A percentile compares a stretch with the other conserved stretches of the same genome.
These are phyloP conservation scores for Clavulina sp. DNA, from an alignment of 768 basidiomycete genomes.

Conservation along the genomic window DNA sequence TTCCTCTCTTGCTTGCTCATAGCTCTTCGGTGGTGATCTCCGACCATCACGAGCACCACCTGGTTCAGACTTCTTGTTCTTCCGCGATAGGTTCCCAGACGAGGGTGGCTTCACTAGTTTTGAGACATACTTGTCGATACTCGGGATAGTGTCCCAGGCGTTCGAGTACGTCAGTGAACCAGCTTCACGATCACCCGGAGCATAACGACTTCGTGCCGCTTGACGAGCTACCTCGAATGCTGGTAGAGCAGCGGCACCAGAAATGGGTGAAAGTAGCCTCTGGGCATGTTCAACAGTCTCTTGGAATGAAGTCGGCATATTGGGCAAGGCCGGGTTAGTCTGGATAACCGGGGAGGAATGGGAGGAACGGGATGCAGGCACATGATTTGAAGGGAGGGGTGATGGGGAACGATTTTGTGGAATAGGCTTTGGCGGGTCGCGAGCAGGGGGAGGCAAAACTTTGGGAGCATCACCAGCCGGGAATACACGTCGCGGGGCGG, in stretches of 20 bases:
- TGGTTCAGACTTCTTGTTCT: neutral
- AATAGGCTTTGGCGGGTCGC: conserved; percentile 2
- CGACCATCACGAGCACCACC: too few relatives aligned
- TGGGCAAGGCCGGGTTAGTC: too few relatives aligned
- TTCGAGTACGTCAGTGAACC: conserved; percentile 48
- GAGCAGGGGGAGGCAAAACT: neutral
- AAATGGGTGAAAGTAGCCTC: too few relatives aligned
- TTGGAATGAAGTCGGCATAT: too few relatives aligned
- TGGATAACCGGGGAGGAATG: too few relatives aligned
- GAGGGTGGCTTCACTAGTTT: conserved; percentile 22
- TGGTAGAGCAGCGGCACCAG: too few relatives aligned
- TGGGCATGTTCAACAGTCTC: too few relatives aligned
- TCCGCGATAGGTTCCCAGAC: neutral
- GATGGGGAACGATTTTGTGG: conserved; percentile 14
- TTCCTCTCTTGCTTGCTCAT: neutral
- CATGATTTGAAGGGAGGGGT: neutral
- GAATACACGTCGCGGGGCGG: conserved; percentile 51
- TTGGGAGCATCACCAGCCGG: conserved; percentile 37
- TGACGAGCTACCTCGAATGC: too few relatives aligned
- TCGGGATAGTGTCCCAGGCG: conserved; percentile 72
- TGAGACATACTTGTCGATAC: conserved; percentile 59
- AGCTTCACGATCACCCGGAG: too few relatives aligned
- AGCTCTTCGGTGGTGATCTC: too few relatives aligned
- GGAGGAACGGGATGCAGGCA: neutral
- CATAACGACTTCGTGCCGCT: conserved; percentile 1